These are phyloP conservation scores for Larix sibirica DNA, from an alignment of 83 land plant genomes.

Conservation along the genomic window DNA sequence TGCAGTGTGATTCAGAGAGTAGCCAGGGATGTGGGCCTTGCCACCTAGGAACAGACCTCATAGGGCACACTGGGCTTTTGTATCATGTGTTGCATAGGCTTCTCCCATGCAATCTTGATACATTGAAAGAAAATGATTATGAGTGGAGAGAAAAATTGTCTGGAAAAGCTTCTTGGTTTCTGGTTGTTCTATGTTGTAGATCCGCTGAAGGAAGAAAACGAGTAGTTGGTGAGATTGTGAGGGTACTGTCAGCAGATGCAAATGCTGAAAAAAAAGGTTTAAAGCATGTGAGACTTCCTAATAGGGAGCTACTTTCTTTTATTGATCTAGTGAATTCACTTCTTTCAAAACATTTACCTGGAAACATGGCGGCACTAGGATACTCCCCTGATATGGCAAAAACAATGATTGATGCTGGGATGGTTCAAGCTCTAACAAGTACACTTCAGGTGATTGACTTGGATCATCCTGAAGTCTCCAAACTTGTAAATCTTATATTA, in stretches of 20 bases:
- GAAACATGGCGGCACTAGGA: slow-evolving; percentile 38
- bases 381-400: slow-evolving; percentile 49
- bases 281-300: slow-evolving; percentile 22
- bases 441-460: slow-evolving; percentile 40
- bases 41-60: slow-evolving; percentile 28
- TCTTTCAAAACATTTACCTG: slow-evolving; percentile 41
- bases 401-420: slow-evolving; percentile 45
- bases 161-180: slow-evolving; percentile 45
- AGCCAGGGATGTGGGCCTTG: slow-evolving; percentile 45
- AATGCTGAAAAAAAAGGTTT: neutral
- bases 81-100: slow-evolving; percentile 48
- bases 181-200: slow-evolving; percentile 43
- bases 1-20: slow-evolving; percentile 49
- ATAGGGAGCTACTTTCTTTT: slow-evolving; percentile 35
- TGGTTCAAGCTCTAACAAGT: slow-evolving; percentile 42
- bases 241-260: slow-evolving; percentile 25
- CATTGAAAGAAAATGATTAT: slow-evolving; percentile 27
- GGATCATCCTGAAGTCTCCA: slow-evolving; percentile 51
- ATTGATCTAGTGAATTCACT: slow-evolving; percentile 42
- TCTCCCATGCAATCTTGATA: slow-evolving; percentile 34
- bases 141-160: slow-evolving; percentile 54
- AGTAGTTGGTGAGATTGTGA: slow-evolving; percentile 43
- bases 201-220: slow-evolving; percentile 49
- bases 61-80: slow-evolving; percentile 43
- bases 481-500: slow-evolving; percentile 39